A percentile compares a stretch with the other conserved stretches of the same genome.
Conservation (phyloP, 2,329 filamentous ascomycete genomes). For the Phoma sp. region DNA sequence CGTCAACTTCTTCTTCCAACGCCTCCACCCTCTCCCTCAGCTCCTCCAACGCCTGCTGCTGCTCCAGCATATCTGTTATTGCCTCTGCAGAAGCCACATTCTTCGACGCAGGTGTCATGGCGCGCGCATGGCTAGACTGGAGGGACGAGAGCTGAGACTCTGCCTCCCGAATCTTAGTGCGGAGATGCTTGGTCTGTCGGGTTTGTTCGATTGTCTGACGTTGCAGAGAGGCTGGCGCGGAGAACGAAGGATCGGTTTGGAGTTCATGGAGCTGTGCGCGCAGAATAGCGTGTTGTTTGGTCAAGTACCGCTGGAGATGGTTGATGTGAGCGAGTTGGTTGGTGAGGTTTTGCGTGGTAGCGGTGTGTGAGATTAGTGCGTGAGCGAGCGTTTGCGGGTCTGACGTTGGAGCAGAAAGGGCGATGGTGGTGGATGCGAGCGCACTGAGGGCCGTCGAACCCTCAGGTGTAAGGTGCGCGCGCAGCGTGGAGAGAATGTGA, state of each 20-base stretch:
- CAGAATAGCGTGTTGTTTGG: conserved; percentile 39
- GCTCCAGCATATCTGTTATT: conserved; percentile 62
- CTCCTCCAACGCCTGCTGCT: conserved; percentile 66
- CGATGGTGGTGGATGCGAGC: conserved; percentile 46
- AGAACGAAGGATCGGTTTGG: conserved; percentile 43
- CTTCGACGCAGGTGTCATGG: conserved; percentile 37
- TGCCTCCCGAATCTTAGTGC: conserved; percentile 71
- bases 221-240: conserved; percentile 62
- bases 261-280: conserved; percentile 40
- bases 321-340: conserved; percentile 43
- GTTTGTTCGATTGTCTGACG: conserved; percentile 77
- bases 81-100: conserved; percentile 55
- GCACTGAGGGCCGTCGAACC: conserved; percentile 42
- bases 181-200: conserved; percentile 70
- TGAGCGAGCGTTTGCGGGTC: conserved; percentile 41
- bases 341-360: conserved; percentile 36
- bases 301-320: conserved; percentile 41
- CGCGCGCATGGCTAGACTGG: conserved; percentile 28
- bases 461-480: conserved; percentile 33
- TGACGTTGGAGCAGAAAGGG: conserved; percentile 43
- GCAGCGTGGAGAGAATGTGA: conserved; percentile 33
- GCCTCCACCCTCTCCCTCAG: conserved; percentile 64
- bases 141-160: conserved; percentile 49
- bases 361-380: conserved; percentile 42
- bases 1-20: conserved; percentile 66